A percentile compares a stretch with the other conserved stretches of the same genome.
phyloP scores from a whole-genome alignment of 371 early-diverging fungal genomes.

The Syncephalastrum racemosum region DNA sequence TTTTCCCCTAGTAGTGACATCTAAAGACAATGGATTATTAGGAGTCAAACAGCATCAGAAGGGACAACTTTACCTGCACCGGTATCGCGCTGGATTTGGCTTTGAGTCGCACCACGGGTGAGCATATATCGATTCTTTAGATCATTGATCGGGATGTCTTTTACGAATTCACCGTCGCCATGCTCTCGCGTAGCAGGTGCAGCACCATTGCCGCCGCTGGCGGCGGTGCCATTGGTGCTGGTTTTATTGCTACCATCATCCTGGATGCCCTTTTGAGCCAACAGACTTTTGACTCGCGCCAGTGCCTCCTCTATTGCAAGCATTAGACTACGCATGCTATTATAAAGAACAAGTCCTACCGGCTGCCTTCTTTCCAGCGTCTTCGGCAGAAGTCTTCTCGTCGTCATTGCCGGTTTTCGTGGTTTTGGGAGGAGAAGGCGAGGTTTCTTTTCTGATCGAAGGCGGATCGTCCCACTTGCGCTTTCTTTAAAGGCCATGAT shows the following conservation, averaged over 20 bases:
- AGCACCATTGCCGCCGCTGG: constrained; percentile 3
- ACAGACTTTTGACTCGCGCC: constrained; percentile 59
- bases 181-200: constrained; percentile 12
- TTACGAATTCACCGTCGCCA: constrained; percentile 45
- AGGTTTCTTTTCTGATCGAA: constrained; percentile 19
- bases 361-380: constrained; percentile 8
- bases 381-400: constrained; percentile 18
- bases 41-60: neutral
- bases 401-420: constrained; percentile 25
- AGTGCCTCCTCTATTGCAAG: constrained; percentile 46
- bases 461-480: constrained; percentile 51
- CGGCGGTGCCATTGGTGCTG: neutral
- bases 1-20: constrained; percentile 83
- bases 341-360: neutral
- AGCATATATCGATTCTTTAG: constrained; percentile 77
- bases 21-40: constrained; percentile 17
- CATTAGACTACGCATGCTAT: neutral
- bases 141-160: constrained; percentile 80
- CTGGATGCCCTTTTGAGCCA: constrained; percentile 55
- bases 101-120: constrained; percentile 77
- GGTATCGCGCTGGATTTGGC: constrained; percentile 70
- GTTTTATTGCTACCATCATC: constrained; percentile 15
- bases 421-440: constrained; percentile 16
- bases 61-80: constrained; percentile 58
- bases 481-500: constrained; percentile 25